Evolutionary conservation across 1,284 basidiomycete genomes (phyloP).

Genomic region (Rhodotorula mucilaginosa): DNA sequence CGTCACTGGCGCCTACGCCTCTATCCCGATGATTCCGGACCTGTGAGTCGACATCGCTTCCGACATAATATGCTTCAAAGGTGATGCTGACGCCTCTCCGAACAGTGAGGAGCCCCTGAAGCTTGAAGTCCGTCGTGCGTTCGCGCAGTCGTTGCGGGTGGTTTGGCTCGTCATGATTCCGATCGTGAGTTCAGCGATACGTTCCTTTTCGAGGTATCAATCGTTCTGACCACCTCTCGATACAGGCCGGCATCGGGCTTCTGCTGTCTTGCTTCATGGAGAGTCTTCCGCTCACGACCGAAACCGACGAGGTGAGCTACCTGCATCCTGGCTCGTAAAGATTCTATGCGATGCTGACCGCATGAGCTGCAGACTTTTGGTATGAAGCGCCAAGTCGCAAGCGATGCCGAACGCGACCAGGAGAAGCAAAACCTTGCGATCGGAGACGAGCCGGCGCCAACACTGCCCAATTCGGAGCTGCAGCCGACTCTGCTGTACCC

Average conservation of each 20-base stretch:
- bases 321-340: too few relatives aligned
- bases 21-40: conserved; percentile 1
- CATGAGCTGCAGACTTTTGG: conserved; percentile 6
- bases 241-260: conserved; percentile 18
- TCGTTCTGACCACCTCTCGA: neutral
- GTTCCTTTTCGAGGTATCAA: too few relatives aligned
- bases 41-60: neutral
- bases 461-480: neutral
- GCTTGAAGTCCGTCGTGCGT: conserved; percentile 22
- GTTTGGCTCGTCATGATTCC: conserved; percentile 39
- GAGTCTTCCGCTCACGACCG: conserved; percentile 2
- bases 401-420: neutral
- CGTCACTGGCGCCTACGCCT: conserved; percentile 6
- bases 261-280: conserved; percentile 20
- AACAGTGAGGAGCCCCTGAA: conserved; percentile 28
- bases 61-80: too few relatives aligned
- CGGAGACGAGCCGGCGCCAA: neutral
- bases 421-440: neutral
- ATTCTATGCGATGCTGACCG: too few relatives aligned
- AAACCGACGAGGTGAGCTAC: conserved; percentile 1
- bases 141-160: conserved; percentile 24
- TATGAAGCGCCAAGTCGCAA: neutral
- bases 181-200: conserved; percentile 10
- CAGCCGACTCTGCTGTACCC: neutral
- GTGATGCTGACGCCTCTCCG: too few relatives aligned